Conservation (phyloP, 345 rosid species). For the Melaleuca alternifolia region DNA sequence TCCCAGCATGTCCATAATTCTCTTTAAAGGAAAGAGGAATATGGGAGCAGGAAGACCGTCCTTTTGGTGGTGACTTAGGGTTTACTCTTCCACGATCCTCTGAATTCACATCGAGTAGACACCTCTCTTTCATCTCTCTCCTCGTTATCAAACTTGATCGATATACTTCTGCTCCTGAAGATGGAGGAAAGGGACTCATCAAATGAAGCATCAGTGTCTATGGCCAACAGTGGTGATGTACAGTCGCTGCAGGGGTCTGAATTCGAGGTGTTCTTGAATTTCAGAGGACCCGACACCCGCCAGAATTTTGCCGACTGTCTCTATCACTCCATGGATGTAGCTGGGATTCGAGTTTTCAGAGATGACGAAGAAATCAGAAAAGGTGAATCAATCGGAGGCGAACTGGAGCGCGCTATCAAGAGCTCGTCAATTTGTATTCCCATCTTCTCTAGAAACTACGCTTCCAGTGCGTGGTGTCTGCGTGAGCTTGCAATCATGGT, state of each 20-base stretch:
- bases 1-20: too few species aligned
- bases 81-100: too few species aligned
- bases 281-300: neutral
- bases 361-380: neutral
- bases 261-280: neutral
- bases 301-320: fast-evolving
- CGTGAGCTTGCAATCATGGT: neutral
- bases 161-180: too few species aligned
- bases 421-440: neutral
- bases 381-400: neutral
- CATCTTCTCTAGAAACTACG: neutral
- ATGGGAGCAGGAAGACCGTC: too few species aligned
- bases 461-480: neutral
- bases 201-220: too few species aligned
- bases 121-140: too few species aligned
- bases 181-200: too few species aligned
- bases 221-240: too few species aligned
- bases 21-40: too few species aligned
- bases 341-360: neutral
- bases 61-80: too few species aligned
- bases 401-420: neutral
- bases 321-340: neutral
- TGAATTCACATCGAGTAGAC: too few species aligned
- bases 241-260: neutral
- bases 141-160: too few species aligned